Conservation (phyloP, 768 basidiomycete species). For the Clitopilus passeckerianus region DNA sequence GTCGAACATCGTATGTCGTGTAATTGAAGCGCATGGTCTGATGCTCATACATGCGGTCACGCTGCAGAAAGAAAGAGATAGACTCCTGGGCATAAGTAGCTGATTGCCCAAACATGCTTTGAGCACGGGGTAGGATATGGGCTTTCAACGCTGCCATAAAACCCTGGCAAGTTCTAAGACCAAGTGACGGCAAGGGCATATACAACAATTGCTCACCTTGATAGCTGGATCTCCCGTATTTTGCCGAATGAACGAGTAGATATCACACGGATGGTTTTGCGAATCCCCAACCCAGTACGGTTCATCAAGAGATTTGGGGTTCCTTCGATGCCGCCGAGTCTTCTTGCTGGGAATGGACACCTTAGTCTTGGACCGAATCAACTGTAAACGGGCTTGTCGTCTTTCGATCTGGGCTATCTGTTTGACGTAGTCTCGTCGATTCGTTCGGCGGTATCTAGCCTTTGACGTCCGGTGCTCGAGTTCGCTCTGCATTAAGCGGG, state of each 20-base stretch:
- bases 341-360: not conserved
- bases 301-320: not conserved
- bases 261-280: not conserved
- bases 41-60: conserved; percentile 21
- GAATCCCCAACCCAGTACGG: not conserved
- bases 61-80: conserved; percentile 9
- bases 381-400: conserved; percentile 1
- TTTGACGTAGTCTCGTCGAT: conserved; percentile 15
- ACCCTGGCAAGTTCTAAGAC: not conserved
- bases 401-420: conserved; percentile 19
- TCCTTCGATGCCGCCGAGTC: not conserved
- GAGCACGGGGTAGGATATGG: not conserved
- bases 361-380: not conserved
- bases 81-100: conserved; percentile 9
- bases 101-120: not conserved
- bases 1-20: conserved; percentile 39
- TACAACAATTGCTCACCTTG: not conserved
- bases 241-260: not conserved
- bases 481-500: conserved; percentile 22
- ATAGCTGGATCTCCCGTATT: not conserved
- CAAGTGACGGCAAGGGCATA: not conserved
- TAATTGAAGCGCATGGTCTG: conserved; percentile 29
- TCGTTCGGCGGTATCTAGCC: conserved; percentile 22
- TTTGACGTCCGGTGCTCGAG: conserved; percentile 29
- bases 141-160: not conserved